Percentiles rank a stretch among this genome's conserved stretches.
phyloP scores from a whole-genome alignment of 768 basidiomycete species.

The Infundibulicybe gibba region DNA sequence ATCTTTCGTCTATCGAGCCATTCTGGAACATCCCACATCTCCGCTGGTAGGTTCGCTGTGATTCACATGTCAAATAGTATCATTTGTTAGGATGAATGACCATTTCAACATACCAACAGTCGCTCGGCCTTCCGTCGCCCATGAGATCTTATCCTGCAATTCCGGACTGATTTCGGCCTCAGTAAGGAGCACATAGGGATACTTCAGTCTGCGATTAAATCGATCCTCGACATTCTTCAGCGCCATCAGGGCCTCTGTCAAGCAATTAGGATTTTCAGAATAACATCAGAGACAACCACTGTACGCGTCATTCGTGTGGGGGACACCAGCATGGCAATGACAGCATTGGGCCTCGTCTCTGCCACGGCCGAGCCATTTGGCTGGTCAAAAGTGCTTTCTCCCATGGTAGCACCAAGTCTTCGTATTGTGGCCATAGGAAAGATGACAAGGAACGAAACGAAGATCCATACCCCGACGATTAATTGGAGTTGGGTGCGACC shows the following conservation, averaged over 20 bases:
- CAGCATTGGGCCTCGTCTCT: slow-evolving; percentile 14
- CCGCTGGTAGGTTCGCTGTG: slow-evolving; percentile 15
- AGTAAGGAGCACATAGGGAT: slow-evolving; percentile 24
- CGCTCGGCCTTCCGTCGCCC: slow-evolving; percentile 22
- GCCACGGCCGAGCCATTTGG: too few species aligned
- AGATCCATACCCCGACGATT: not conserved
- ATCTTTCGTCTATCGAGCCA: slow-evolving; percentile 16
- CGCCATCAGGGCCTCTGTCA: slow-evolving; percentile 16
- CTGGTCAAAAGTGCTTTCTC: too few species aligned
- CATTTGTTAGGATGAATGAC: not conserved
- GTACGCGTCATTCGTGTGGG: slow-evolving; percentile 16
- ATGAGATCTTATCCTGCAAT: slow-evolving; percentile 16
- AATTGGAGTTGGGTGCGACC: too few species aligned
- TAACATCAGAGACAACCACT: too few species aligned
- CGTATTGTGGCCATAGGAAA: too few species aligned
- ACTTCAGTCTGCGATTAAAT: slow-evolving; percentile 25
- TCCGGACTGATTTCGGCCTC: slow-evolving; percentile 19
- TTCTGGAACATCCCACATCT: slow-evolving; percentile 20
- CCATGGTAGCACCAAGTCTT: too few species aligned
- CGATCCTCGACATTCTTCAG: slow-evolving; percentile 24
- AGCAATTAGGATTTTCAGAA: too few species aligned
- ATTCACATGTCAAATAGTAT: not conserved
- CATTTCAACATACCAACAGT: slow-evolving; percentile 15
- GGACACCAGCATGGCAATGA: slow-evolving; percentile 22
- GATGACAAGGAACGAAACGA: not conserved